phyloP scores from a whole-genome alignment of 1,284 basidiomycete species.

The Cutaneotrichosporon spelunceum region DNA sequence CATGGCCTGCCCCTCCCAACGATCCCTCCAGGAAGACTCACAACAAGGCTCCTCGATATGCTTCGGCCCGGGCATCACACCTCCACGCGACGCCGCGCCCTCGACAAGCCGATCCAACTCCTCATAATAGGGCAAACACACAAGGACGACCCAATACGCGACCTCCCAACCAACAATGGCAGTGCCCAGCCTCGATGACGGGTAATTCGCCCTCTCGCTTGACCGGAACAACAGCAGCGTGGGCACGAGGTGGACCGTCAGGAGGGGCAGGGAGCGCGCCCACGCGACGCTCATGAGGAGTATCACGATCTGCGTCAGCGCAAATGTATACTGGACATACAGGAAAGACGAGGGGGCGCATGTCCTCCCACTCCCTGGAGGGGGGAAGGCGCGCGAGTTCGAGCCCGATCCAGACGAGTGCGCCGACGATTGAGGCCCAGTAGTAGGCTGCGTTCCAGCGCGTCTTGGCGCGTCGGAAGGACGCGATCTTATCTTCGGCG shows the following conservation, averaged over 20 bases:
- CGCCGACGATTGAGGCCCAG: conserved; percentile 31
- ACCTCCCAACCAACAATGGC: conserved; percentile 36
- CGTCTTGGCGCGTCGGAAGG: conserved; percentile 26
- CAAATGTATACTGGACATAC: conserved; percentile 23
- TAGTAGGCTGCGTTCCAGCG: conserved; percentile 28
- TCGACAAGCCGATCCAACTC: conserved; percentile 40
- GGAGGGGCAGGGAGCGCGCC: conserved; percentile 39
- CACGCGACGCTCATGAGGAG: conserved; percentile 27
- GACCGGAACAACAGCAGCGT: conserved; percentile 44
- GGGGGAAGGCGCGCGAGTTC: conserved; percentile 20
- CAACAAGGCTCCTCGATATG: conserved; percentile 41
- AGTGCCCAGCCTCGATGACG: conserved; percentile 26
- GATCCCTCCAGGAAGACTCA: no score
- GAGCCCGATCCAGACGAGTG: conserved; percentile 27
- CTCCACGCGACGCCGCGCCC: conserved; percentile 39
- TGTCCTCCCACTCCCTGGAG: conserved; percentile 12
- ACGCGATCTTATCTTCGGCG: conserved; percentile 32
- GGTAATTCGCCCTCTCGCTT: conserved; percentile 27
- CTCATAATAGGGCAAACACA: conserved; percentile 47
- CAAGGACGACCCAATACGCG: conserved; percentile 43
- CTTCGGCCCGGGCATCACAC: conserved; percentile 24
- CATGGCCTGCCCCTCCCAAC: conserved; percentile 14
- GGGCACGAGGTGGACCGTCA: conserved; percentile 43
- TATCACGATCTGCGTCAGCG: conserved; percentile 13
- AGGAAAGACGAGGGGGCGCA: conserved; percentile 34